Conservation (phyloP, 208 protist genomes). For the Phytomonas francai region DNA sequence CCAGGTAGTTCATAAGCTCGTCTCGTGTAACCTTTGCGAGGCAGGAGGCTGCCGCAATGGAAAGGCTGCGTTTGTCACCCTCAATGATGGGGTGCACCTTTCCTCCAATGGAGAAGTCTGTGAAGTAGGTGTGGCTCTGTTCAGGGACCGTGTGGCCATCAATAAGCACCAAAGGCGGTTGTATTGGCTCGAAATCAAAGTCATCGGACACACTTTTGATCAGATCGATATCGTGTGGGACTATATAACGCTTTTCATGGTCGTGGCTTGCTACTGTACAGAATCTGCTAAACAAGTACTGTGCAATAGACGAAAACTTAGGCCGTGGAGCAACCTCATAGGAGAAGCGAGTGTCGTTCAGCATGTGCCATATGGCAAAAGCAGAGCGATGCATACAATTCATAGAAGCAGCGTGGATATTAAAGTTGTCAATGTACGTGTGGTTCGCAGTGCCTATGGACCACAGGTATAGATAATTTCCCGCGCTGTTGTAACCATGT, state of each 20-base stretch:
- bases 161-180: constrained; percentile 79
- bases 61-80: constrained; percentile 79
- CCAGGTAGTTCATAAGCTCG: constrained; percentile 78
- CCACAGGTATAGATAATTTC: constrained; percentile 87
- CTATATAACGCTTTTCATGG: constrained; percentile 47
- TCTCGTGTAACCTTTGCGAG: constrained; percentile 86
- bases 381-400: constrained; percentile 78
- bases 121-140: constrained; percentile 57
- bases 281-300: constrained; percentile 82
- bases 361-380: constrained; percentile 71
- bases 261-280: constrained; percentile 67
- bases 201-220: constrained; percentile 54
- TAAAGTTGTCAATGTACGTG: constrained; percentile 78
- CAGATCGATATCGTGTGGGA: constrained; percentile 60
- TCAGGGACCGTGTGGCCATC: constrained; percentile 76
- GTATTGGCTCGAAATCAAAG: constrained; percentile 69
- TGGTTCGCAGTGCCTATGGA: constrained; percentile 85
- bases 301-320: constrained; percentile 49
- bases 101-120: constrained; percentile 44
- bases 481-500: constrained; percentile 63
- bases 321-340: constrained; percentile 67
- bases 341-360: constrained; percentile 77
- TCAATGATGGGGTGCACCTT: constrained; percentile 79
- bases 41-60: constrained; percentile 83
- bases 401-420: constrained; percentile 84